Evolutionary conservation across 2,329 filamentous ascomycete genomes (phyloP).

Genomic region (Talaromyces piceae): DNA sequence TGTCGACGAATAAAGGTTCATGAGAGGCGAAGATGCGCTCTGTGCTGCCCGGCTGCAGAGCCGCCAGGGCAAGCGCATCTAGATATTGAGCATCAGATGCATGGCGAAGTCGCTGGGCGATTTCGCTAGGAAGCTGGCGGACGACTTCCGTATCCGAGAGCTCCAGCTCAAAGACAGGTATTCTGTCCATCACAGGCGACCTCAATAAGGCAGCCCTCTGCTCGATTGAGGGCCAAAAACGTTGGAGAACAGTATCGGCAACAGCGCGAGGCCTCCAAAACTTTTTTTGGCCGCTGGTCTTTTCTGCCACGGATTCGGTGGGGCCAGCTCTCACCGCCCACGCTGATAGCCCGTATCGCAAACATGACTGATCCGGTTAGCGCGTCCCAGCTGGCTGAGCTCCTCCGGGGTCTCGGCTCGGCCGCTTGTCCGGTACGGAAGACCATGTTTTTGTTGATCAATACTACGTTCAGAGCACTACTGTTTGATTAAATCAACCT

Average conservation of each 20-base stretch:
- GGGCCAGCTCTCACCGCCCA: conserved; percentile 20
- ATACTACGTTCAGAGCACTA: too few relatives aligned
- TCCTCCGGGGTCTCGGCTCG: background rate
- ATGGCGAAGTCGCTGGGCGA: conserved; percentile 59
- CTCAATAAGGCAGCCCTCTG: conserved; percentile 25
- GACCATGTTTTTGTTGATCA: too few relatives aligned
- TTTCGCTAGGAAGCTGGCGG: conserved; percentile 59
- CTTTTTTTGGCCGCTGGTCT: conserved; percentile 21
- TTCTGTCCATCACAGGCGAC: conserved; percentile 29
- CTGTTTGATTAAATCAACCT: background rate
- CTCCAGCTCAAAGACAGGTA: conserved; percentile 42
- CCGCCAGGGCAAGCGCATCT: conserved; percentile 60
- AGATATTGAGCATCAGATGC: conserved; percentile 60
- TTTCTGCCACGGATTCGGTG: conserved; percentile 23
- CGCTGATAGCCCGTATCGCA: background rate
- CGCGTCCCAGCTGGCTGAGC: conserved; percentile 1
- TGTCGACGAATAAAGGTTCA: conserved; percentile 68
- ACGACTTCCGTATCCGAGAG: conserved; percentile 46
- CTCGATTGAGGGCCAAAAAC: conserved; percentile 22
- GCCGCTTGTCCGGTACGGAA: background rate
- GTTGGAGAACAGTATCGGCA: background rate
- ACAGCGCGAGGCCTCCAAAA: conserved; percentile 10
- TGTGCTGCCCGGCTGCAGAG: conserved; percentile 63
- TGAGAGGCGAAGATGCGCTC: conserved; percentile 68
- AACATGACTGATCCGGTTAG: too few relatives aligned